Conservation (phyloP, 129 eudicot species). For the Lonicera japonica region DNA sequence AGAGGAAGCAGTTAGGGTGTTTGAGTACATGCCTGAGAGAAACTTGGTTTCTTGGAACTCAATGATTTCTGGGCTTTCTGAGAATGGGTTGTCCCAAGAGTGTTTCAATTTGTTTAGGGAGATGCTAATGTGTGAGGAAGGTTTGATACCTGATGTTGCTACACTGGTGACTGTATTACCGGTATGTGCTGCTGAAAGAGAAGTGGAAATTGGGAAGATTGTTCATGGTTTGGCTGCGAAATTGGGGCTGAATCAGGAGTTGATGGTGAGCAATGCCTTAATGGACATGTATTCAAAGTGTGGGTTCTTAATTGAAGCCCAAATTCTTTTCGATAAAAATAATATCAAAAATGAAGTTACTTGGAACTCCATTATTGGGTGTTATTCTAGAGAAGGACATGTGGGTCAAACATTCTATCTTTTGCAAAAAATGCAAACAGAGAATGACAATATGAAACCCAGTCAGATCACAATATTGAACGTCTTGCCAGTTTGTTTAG, state of each 20-base stretch:
- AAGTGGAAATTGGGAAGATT: conserved; percentile 27
- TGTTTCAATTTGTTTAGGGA: conserved; percentile 32
- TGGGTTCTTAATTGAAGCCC: conserved; percentile 36
- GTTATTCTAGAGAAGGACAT: conserved; percentile 45
- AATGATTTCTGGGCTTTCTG: conserved; percentile 28
- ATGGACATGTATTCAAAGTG: conserved; percentile 63
- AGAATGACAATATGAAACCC: conserved; percentile 8
- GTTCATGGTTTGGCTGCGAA: conserved; percentile 46
- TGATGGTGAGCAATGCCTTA: conserved; percentile 48
- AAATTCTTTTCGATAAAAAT: conserved; percentile 25
- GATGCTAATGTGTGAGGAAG: conserved; percentile 21
- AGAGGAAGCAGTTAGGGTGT: conserved; percentile 41
- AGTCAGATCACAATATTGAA: conserved; percentile 51
- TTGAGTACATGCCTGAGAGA: conserved; percentile 34
- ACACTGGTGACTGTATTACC: conserved; percentile 51
- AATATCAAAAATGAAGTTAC: conserved; percentile 47
- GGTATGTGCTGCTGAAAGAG: conserved; percentile 30
- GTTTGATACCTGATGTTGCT: conserved; percentile 41
- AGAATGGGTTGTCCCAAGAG: conserved; percentile 20
- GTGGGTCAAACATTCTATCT: conserved; percentile 30
- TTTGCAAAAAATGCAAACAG: conserved; percentile 35
- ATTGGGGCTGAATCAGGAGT: conserved; percentile 36
- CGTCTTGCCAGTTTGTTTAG: conserved; percentile 37
- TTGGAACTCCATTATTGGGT: conserved; percentile 63
- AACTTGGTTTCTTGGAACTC: conserved; percentile 65